Conservation (phyloP, 345 rosid species). For the Draba incana region DNA sequence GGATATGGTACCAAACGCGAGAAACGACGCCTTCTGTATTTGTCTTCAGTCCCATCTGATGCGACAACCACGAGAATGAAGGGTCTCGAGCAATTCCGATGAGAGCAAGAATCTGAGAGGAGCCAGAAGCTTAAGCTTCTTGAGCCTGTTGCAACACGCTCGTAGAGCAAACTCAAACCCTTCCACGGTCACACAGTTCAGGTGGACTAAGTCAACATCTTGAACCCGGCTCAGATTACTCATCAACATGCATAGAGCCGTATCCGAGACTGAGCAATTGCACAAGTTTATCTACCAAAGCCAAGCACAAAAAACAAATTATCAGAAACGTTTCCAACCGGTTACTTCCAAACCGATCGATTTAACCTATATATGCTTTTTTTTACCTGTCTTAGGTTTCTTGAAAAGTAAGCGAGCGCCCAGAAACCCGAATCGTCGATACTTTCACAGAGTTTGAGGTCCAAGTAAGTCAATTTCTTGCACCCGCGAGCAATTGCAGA, state of each 20-base stretch:
- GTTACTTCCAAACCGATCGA: not conserved
- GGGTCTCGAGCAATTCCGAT: conserved; percentile 60
- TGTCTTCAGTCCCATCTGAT: conserved; percentile 75
- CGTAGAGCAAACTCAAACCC: conserved; percentile 80
- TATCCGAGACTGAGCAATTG: conserved; percentile 52
- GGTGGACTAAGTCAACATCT: conserved; percentile 82
- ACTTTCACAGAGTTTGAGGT: conserved; percentile 71
- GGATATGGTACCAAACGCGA: not conserved
- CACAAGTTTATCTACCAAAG: conserved; percentile 81
- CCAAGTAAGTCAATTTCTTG: conserved; percentile 65
- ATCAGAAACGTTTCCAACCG: conserved; percentile 1
- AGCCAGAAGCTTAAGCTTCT: conserved; percentile 81
- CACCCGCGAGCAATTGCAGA: conserved; percentile 64
- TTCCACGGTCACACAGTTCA: conserved; percentile 64
- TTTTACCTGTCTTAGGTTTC: conserved; percentile 82
- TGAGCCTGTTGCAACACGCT: conserved; percentile 65
- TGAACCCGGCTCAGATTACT: conserved; percentile 78
- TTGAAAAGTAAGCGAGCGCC: conserved; percentile 67
- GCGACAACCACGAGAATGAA: conserved; percentile 72
- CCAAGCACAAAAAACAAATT: conserved; percentile 20
- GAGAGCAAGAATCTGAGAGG: conserved; percentile 71
- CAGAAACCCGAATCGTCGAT: conserved; percentile 79
- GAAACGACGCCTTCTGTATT: not conserved
- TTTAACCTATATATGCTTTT: not conserved
- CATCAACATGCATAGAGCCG: conserved; percentile 70